These are phyloP conservation scores for Neopestalotiopsis clavispora DNA, from an alignment of 2,329 filamentous ascomycete species.

Conservation along the genomic window DNA sequence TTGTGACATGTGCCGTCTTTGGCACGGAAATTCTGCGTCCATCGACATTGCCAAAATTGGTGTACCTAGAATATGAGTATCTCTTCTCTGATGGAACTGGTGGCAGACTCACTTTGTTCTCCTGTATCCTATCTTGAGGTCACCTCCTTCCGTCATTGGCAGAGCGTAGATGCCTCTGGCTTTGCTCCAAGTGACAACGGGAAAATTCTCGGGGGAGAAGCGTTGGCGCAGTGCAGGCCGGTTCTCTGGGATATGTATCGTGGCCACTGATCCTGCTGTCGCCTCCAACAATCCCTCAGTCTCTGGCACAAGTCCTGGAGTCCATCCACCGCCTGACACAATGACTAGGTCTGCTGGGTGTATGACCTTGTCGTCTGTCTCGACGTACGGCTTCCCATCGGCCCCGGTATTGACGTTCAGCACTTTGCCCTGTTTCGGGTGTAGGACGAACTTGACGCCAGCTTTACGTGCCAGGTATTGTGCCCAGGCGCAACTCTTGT, in stretches of 20 bases:
- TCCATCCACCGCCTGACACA: conserved; percentile 40
- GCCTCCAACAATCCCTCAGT: conserved; percentile 50
- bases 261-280: conserved; percentile 50
- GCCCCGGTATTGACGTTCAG: conserved; percentile 27
- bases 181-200: conserved; percentile 46
- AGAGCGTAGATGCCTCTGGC: conserved; percentile 51
- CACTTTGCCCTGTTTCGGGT: conserved; percentile 33
- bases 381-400: conserved; percentile 36
- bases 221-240: conserved; percentile 39
- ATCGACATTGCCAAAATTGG: conserved; percentile 35
- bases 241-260: conserved; percentile 46
- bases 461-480: conserved; percentile 44
- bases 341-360: conserved; percentile 29
- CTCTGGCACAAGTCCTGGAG: conserved; percentile 44
- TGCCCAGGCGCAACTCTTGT: conserved; percentile 50
- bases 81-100: not conserved
- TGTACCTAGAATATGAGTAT: conserved; percentile 33
- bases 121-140: conserved; percentile 56
- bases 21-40: conserved; percentile 42
- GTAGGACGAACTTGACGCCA: conserved; percentile 48
- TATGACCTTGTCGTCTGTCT: conserved; percentile 20
- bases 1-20: conserved; percentile 40
- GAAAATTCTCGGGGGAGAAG: conserved; percentile 49
- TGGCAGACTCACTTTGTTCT: conserved; percentile 44
- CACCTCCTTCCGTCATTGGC: conserved; percentile 44